These are phyloP conservation scores for Russula vinacea DNA, from an alignment of 768 basidiomycete genomes.

Conservation along the genomic window DNA sequence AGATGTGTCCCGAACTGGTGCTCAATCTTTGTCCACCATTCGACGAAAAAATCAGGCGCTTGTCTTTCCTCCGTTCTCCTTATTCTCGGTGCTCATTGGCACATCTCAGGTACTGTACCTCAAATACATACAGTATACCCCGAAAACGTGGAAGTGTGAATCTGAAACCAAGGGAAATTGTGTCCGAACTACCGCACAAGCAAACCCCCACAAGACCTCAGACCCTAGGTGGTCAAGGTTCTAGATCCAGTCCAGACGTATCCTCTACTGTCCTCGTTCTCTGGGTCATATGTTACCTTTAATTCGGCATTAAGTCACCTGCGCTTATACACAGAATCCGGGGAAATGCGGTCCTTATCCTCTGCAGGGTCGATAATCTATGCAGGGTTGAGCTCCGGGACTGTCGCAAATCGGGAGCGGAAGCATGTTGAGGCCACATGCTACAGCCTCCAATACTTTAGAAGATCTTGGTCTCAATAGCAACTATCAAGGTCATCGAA, in stretches of 20 bases:
- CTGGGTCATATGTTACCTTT: neutral
- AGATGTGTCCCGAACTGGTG: neutral
- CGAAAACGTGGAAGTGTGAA: constrained; percentile 7
- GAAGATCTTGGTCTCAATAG: neutral
- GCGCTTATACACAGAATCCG: neutral
- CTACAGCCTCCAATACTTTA: neutral
- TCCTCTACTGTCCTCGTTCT: neutral
- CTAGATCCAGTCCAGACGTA: neutral
- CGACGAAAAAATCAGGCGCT: neutral
- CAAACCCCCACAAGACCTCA: neutral
- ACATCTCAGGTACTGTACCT: constrained; percentile 11
- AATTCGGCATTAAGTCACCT: neutral
- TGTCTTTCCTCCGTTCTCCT: neutral
- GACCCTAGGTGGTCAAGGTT: neutral
- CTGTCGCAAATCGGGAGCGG: neutral
- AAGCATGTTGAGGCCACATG: neutral
- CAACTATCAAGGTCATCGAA: neutral
- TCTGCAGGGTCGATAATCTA: neutral
- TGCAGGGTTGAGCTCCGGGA: neutral
- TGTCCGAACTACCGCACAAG: neutral
- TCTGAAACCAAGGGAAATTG: constrained; percentile 7
- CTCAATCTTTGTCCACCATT: neutral
- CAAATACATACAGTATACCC: neutral
- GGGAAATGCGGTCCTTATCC: neutral
- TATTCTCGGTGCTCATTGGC: neutral